Evolutionary conservation across 495 filamentous ascomycete species (phyloP).

Genomic region (Xylaria palmicola): DNA sequence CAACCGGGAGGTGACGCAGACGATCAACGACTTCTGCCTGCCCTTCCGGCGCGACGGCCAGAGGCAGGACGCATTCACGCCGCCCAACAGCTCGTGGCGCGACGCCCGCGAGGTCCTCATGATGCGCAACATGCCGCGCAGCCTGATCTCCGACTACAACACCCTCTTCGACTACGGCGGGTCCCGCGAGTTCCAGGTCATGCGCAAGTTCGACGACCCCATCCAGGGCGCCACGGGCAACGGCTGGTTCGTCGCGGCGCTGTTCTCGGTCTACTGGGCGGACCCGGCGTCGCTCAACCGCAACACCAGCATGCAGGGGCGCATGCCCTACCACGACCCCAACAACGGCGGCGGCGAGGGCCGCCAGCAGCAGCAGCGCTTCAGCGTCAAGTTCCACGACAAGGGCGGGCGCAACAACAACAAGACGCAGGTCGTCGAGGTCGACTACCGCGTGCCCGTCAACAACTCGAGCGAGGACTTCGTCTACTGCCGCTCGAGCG

Average conservation of each 20-base stretch:
- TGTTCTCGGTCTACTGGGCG: conserved; percentile 39
- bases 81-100: conserved; percentile 32
- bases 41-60: conserved; percentile 30
- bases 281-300: conserved; percentile 34
- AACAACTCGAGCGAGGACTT: conserved; percentile 37
- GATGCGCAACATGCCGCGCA: conserved; percentile 19
- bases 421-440: conserved; percentile 32
- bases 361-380: conserved; percentile 13
- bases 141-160: conserved; percentile 10
- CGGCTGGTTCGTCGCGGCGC: conserved; percentile 37
- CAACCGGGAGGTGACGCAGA: conserved; percentile 31
- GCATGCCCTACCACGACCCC: background rate
- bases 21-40: conserved; percentile 34
- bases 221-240: conserved; percentile 35
- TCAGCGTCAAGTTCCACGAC: conserved; percentile 34
- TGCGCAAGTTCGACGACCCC: conserved; percentile 35
- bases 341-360: background rate
- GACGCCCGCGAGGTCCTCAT: conserved; percentile 27
- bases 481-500: conserved; percentile 37
- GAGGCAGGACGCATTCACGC: conserved; percentile 17
- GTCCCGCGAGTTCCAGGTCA: conserved; percentile 17
- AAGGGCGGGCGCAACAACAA: conserved; percentile 41
- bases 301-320: background rate
- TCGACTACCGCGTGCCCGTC: conserved; percentile 36
- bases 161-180: conserved; percentile 6